Base-by-base conservation (phyloP, 1,284 basidiomycete genomes). In the Malassezia yamatoensis region DNA sequence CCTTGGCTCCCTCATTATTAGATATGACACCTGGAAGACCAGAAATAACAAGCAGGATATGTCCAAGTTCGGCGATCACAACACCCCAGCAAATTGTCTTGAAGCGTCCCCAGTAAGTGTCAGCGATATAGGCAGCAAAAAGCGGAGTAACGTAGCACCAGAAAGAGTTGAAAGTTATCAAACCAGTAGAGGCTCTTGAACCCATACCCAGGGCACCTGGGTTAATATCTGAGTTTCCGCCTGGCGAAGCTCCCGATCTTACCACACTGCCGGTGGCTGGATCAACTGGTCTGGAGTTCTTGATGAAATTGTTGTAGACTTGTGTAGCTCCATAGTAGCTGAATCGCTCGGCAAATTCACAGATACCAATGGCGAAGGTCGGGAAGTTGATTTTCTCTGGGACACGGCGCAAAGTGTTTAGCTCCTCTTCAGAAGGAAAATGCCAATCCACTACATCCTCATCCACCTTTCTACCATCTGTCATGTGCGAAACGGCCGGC, bases 1-100 rank as follows among this genome's bases (percentile, higher is more conserved):
- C 85, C 29, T 84, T 75, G 0, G 86, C 80, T 29, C 78, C 76
- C 36, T 82, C 76, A 24, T 77, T 64, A 40, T 63, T 45, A 38
- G 83, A 77, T 58, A 88, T 84, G 42, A 88, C 81, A 2, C 81
- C 79, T 0, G 87, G 87, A 24, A 88, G 73, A 8, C 84, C 81
- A 18, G 84, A 81, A 49, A 86, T 75, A 63, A 88, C 81, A 63
- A 90, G 82, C 61, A 90, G 78, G 57, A 86, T 76, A 72, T 90
- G 87, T 1, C 77, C 78, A 40, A 77, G 61, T 48, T 77, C 62
- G 32, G 76, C 75, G 60, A 78, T 68, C 42, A 60, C 59, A 44
- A 77, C 71, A 51, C 75, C 70, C 49, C 71, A 62, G 62, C 68
- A 68, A 51, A 80, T 76, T 7, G 78, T 79, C 56, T 77, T 78